Percentiles rank a stretch among this genome's conserved stretches.
Conservation (phyloP, 1,284 basidiomycete species). For the Pholiota adiposa region DNA sequence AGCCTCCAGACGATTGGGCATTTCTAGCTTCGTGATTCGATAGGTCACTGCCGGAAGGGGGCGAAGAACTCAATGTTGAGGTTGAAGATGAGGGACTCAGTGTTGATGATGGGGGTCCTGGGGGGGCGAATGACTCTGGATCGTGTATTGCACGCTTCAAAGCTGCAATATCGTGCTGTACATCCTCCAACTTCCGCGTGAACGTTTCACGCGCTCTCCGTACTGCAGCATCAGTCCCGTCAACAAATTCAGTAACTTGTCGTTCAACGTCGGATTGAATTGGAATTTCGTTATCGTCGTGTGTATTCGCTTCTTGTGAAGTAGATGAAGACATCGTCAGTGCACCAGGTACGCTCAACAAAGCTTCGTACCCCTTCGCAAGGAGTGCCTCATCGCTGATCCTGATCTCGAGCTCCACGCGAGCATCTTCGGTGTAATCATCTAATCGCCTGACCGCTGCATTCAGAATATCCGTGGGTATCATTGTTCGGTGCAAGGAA, state of each 20-base stretch:
- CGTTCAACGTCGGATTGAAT: conserved; percentile 44
- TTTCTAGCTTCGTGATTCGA: conserved; percentile 4
- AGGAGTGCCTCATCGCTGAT: conserved; percentile 79
- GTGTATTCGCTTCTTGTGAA: not conserved
- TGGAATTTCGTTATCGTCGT: conserved; percentile 17
- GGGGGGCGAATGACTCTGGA: conserved; percentile 27
- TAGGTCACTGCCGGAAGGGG: not conserved
- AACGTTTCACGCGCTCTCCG: conserved; percentile 54
- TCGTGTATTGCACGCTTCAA: conserved; percentile 66
- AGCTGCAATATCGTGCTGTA: conserved; percentile 79
- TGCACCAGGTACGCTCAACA: conserved; percentile 64
- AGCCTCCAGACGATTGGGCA: conserved; percentile 32
- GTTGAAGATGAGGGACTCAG: conserved; percentile 15
- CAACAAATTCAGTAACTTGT: conserved; percentile 67
- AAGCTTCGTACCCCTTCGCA: conserved; percentile 71
- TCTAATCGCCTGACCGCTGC: conserved; percentile 69
- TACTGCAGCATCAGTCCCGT: conserved; percentile 56
- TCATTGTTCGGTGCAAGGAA: not conserved
- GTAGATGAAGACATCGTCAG: conserved; percentile 27
- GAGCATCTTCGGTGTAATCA: conserved; percentile 83
- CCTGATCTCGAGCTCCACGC: conserved; percentile 87
- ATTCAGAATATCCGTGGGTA: conserved; percentile 45
- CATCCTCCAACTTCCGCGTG: conserved; percentile 68
- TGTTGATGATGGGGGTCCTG: not conserved
- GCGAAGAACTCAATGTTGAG: conserved; percentile 7